These are phyloP conservation scores for Pterula multifida DNA, from an alignment of 1,284 basidiomycete genomes.

Conservation along the genomic window DNA sequence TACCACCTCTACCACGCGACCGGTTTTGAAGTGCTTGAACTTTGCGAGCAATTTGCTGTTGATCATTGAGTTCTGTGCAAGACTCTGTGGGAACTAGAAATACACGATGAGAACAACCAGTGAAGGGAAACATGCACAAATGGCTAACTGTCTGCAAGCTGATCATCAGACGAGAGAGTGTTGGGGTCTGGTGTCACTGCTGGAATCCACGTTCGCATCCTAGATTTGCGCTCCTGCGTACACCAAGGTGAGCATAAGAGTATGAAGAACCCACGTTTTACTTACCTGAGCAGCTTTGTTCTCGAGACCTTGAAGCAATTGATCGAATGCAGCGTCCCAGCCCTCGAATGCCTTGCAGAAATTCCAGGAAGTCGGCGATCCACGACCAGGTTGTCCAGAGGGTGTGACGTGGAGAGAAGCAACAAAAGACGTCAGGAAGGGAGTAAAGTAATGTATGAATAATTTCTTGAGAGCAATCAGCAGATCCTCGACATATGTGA, in stretches of 20 bases:
- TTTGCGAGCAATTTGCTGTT: slow-evolving; percentile 85
- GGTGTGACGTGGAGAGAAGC: slow-evolving; percentile 60
- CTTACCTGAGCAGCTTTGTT: slow-evolving; percentile 60
- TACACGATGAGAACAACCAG: not conserved
- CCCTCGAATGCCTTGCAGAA: slow-evolving; percentile 62
- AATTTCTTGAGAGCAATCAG: slow-evolving; percentile 69
- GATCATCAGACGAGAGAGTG: slow-evolving; percentile 1
- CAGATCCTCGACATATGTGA: slow-evolving; percentile 89
- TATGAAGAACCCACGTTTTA: slow-evolving; percentile 4
- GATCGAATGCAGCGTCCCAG: slow-evolving; percentile 79
- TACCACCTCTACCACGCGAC: slow-evolving; percentile 56
- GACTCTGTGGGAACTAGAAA: not conserved
- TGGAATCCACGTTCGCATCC: not conserved
- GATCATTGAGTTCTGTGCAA: slow-evolving; percentile 34
- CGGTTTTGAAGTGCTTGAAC: slow-evolving; percentile 84
- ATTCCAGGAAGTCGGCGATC: slow-evolving; percentile 41
- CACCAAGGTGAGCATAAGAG: not conserved
- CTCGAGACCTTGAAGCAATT: slow-evolving; percentile 64
- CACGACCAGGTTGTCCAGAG: slow-evolving; percentile 27
- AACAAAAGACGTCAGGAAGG: slow-evolving; percentile 71
- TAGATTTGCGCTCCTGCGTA: slow-evolving; percentile 2
- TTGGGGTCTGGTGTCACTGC: not conserved
- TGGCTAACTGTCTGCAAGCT: not conserved
- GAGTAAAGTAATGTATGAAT: slow-evolving; percentile 78
- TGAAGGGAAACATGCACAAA: not conserved